phyloP scores from a whole-genome alignment of 2,329 filamentous ascomycete species.

The Alternaria angustiovoidea region DNA sequence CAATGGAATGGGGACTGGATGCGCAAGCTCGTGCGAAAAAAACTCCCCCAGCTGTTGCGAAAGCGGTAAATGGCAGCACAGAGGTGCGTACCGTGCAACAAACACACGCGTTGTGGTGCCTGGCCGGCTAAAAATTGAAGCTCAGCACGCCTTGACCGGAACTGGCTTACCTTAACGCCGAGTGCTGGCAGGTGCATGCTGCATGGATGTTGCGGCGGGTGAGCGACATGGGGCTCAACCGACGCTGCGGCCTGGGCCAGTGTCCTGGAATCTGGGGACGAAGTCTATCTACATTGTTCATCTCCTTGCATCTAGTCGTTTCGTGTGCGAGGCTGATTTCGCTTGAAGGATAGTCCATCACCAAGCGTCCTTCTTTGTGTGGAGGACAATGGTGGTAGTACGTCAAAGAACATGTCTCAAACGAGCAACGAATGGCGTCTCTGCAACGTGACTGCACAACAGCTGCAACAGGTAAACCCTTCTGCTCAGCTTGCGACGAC shows the following conservation, averaged over 20 bases:
- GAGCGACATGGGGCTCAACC: slow-evolving; percentile 11
- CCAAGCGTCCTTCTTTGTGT: not conserved
- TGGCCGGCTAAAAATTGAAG: slow-evolving; percentile 7
- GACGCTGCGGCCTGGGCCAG: slow-evolving; percentile 17
- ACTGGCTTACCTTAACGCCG: slow-evolving; percentile 2
- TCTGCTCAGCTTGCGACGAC: not conserved
- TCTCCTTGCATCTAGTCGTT: slow-evolving; percentile 1
- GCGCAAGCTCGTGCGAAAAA: not conserved
- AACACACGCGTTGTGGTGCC: slow-evolving; percentile 4
- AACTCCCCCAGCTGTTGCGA: not conserved
- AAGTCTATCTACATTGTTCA: slow-evolving; percentile 3
- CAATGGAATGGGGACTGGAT: not conserved
- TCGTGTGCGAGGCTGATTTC: slow-evolving; percentile 4
- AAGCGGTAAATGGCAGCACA: slow-evolving; percentile 2
- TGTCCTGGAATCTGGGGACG: slow-evolving; percentile 22
- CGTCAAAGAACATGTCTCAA: not conserved
- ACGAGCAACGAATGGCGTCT: not conserved
- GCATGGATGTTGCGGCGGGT: slow-evolving; percentile 12
- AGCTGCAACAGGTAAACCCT: not conserved
- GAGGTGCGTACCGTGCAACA: slow-evolving; percentile 4
- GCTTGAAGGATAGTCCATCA: not conserved
- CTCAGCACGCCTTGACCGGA: slow-evolving; percentile 5
- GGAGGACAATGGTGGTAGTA: not conserved
- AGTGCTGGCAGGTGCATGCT: slow-evolving; percentile 2
- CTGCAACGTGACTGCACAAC: slow-evolving; percentile 5